Evolutionary conservation across 2,329 filamentous ascomycete species (phyloP), one percentile per base, ranked within the genome.

Genomic region (Paecilomyces fulvus): DNA sequence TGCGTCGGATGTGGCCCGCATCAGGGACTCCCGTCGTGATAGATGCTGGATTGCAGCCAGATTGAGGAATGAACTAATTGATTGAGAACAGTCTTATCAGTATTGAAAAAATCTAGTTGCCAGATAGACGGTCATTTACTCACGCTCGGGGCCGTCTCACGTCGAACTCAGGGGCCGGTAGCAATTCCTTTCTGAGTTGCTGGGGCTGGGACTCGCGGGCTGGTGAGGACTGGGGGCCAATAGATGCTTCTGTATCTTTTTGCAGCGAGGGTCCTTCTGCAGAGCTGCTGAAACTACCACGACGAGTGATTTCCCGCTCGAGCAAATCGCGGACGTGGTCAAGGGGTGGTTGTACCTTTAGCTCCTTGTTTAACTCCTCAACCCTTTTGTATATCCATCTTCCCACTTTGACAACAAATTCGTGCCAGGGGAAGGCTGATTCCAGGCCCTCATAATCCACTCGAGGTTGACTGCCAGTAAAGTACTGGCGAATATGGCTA

Each of bases 381-480:
- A 71, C 69, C 20, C 79, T 73, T 7, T 63, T 60, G 55, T 74
- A 73, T 20, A 75, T 70, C 79, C 82, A 84, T 17, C 71, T 62
- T 1, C 77, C 67, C 5, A 77, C 65, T 8, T 73, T 66, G 0
- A 76, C 60, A 5, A 80, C 64, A 54, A 83, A 80, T 2, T 67
- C 62, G 0, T 71, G 61, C 81, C 81, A 85, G 2, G 75, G 72
- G 63, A 78, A 86, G 1, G 64, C 59, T 1, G 67, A 64, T 33
- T 74, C 72, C 4, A 86, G 60, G 1, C 62, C 65, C 2, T 75
- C 73, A 25, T 80, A 65, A 48, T 80, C 75, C 12, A 77, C 65
- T 2, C 64, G 53, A 1, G 70, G 68, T 37, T 73, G 63, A 25
- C 8, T 49, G 2, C 69, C 61, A n/a, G 70, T 67, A 3, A 79